These are phyloP conservation scores for Zygosaccharomyces pseudobailii DNA, from an alignment of 1,139 yeast species.

Conservation along the genomic window DNA sequence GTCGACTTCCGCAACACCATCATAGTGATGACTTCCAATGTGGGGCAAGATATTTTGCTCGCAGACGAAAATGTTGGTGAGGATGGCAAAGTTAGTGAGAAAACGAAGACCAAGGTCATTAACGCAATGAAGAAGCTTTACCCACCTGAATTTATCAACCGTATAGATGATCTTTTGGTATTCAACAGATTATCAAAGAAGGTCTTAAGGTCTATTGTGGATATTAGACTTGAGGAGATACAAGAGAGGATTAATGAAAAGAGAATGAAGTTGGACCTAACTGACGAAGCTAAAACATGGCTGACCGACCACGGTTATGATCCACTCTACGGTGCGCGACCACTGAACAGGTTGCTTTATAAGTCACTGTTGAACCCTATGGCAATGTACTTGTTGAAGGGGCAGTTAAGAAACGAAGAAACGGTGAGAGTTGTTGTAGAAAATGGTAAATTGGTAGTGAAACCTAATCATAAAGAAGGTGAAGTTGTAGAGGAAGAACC, in stretches of 20 bases:
- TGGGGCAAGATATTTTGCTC: conserved; percentile 85
- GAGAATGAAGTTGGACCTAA: conserved; percentile 60
- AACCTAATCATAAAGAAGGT: conserved; percentile 32
- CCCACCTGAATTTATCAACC: conserved; percentile 92
- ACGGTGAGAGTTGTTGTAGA: conserved; percentile 42
- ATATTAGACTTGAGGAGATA: conserved; percentile 75
- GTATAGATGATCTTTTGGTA: conserved; percentile 85
- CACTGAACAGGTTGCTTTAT: conserved; percentile 84
- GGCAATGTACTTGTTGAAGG: conserved; percentile 74
- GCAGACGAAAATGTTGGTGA: conserved; percentile 52
- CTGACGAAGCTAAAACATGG: conserved; percentile 65
- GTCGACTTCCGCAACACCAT: conserved; percentile 92
- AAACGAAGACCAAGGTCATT: conserved; percentile 52
- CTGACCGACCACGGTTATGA: conserved; percentile 84
- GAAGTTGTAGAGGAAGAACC: conserved; percentile 20
- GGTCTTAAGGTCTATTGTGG: conserved; percentile 73
- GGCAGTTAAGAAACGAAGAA: conserved; percentile 70
- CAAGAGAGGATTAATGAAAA: conserved; percentile 74
- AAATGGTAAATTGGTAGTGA: conserved; percentile 24
- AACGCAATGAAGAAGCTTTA: conserved; percentile 66
- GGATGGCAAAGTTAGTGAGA: conserved; percentile 45
- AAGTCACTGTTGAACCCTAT: conserved; percentile 78
- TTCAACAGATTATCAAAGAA: conserved; percentile 80
- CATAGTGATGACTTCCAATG: conserved; percentile 95
- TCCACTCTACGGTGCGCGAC: conserved; percentile 91